phyloP scores from a whole-genome alignment of 2,329 filamentous ascomycete genomes.

The Claviceps pazoutovae region DNA sequence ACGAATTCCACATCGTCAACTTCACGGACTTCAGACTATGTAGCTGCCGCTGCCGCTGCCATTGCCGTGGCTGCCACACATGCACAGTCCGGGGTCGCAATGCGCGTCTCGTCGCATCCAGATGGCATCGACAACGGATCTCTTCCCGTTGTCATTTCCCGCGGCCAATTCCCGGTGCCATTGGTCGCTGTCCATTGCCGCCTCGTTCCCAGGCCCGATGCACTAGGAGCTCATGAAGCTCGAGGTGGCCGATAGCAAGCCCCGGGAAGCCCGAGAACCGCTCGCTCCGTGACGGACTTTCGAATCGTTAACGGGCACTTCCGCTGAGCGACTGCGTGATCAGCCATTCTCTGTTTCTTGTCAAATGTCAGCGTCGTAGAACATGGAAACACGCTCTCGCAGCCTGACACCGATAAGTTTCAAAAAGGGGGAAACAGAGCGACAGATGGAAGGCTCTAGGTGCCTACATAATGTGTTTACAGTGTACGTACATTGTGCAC shows the following conservation, averaged over 20 bases:
- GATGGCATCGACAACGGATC: not conserved
- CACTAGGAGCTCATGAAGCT: not conserved
- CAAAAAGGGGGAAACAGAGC: not conserved
- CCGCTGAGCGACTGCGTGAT: not conserved
- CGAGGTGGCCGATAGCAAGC: not conserved
- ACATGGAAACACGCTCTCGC: not conserved
- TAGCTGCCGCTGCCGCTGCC: no score
- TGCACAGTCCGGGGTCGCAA: no score
- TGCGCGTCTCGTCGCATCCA: not conserved
- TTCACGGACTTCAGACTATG: no score
- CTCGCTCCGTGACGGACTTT: not conserved
- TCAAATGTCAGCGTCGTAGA: not conserved
- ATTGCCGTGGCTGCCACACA: no score
- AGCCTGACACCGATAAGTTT: not conserved
- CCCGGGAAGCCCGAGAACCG: not conserved
- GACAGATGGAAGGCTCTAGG: not conserved
- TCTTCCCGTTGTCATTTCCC: not conserved
- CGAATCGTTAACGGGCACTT: not conserved
- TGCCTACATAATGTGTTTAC: not conserved
- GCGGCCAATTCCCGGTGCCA: not conserved
- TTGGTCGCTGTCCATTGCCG: not conserved
- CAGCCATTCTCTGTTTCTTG: not conserved
- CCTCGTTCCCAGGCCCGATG: not conserved
- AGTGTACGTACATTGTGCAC: not conserved
- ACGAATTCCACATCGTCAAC: not conserved